Conservation (phyloP, 225 moss, liverwort and hornwort species). For the Physcomitrium patens region DNA sequence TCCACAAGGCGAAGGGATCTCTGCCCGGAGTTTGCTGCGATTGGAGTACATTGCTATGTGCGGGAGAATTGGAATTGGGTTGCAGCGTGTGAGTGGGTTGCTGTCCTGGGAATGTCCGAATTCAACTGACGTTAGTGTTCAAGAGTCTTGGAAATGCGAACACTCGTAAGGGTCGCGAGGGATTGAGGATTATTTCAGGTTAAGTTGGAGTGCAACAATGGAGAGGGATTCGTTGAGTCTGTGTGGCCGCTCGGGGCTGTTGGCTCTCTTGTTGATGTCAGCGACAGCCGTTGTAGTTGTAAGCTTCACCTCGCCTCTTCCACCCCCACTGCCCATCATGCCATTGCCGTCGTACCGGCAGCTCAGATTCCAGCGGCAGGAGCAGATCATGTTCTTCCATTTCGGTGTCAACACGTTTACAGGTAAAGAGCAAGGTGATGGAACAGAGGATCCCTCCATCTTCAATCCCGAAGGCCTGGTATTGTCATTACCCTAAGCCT, state of each 20-base stretch:
- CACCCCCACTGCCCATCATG: slow-evolving; percentile 71
- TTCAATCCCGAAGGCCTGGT: slow-evolving; percentile 73
- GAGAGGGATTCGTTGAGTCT: neutral
- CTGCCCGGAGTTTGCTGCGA: too few relatives aligned
- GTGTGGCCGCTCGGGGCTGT: slow-evolving; percentile 7
- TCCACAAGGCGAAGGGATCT: too few relatives aligned
- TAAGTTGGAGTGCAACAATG: slow-evolving; percentile 20
- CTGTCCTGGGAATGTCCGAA: too few relatives aligned
- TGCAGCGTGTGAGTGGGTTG: too few relatives aligned
- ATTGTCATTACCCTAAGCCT: slow-evolving; percentile 38
- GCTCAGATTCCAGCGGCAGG: slow-evolving; percentile 72
- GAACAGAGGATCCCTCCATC: slow-evolving; percentile 65
- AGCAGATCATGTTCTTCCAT: slow-evolving; percentile 82
- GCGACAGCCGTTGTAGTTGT: slow-evolving; percentile 30
- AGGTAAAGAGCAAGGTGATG: slow-evolving; percentile 70
- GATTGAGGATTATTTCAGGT: neutral
- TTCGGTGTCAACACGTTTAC: slow-evolving; percentile 94
- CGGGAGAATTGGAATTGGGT: too few relatives aligned
- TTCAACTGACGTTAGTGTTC: too few relatives aligned
- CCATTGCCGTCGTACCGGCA: slow-evolving; percentile 75
- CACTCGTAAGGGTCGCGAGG: neutral
- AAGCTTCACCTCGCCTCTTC: slow-evolving; percentile 27
- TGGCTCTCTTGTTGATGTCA: slow-evolving; percentile 18
- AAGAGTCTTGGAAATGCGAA: too few relatives aligned
- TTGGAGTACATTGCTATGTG: too few relatives aligned